Evolutionary conservation across 2,329 filamentous ascomycete genomes (phyloP), one percentile per base, ranked within the genome.

Genomic region (Basipetospora chlamydospora): DNA sequence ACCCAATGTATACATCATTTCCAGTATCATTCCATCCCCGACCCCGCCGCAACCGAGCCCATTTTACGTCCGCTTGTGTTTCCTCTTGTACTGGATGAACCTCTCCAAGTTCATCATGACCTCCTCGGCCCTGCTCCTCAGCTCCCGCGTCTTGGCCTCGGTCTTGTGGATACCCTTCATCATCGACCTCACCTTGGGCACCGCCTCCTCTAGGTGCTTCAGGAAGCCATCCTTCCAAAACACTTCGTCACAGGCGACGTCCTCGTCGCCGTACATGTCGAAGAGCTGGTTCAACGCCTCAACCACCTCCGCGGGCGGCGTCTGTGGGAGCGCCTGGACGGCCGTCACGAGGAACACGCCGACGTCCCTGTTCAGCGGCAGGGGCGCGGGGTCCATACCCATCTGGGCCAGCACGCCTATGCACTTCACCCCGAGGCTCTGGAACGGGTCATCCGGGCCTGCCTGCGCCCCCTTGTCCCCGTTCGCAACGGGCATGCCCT

Each of bases 221-320:
- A 76, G 51, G 47, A 80, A 73, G 43, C 61, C 62, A 42, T 73
- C 64, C 45, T 64, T 64, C 69, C 75, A 78, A 53, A 80, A 81
- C 3, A 80, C 74, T 39, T 57, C 60, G 49, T 80, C 77, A 48
- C 67, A 76, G 9, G 63, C 57, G 37, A 59, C 63, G 10, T 60
- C 61, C 50, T 75, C 72, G 48, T 80, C 71, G 18, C 65, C 69
- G 53, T 80, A 81, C 6, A 81, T 64, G 45, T 80, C 77, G 44
- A 78, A 77, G 13, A 81, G 43, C 51, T 78, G 73, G 53, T 80
- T 73, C 29, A 80, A 56, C 12, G 73, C 70, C 55, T 80, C 76
- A 22, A 80, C 64, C 5, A 63, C 61, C 31, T 78, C 71, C 2
- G 73, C 74, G 2, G 64, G 54, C 2, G 70, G 60, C 1, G 66